A percentile compares a stretch with the other conserved stretches of the same genome.
These are phyloP conservation scores for Cyclotella distinguenda DNA, from an alignment of 108 stramenopile genomes.

Conservation along the genomic window DNA sequence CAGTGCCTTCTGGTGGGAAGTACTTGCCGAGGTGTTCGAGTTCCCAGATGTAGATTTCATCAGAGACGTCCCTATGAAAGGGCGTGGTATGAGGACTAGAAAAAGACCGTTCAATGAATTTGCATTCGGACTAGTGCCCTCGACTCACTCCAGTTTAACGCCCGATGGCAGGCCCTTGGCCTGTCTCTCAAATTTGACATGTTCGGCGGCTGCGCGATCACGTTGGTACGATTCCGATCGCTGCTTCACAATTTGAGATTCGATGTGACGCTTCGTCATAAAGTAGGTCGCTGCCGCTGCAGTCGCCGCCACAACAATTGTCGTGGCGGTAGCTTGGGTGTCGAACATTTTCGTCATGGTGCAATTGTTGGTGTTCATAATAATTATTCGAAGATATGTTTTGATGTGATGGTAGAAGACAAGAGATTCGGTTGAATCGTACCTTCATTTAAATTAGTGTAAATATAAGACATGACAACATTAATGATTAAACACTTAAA, in stretches of 20 bases:
- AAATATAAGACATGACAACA: too few relatives aligned
- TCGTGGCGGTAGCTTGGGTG: constrained; percentile 18
- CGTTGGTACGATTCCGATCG: constrained; percentile 31
- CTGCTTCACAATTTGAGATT: constrained; percentile 16
- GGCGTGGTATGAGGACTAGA: not conserved
- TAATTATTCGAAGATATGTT: too few relatives aligned
- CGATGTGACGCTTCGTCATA: constrained; percentile 33
- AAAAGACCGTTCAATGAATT: not conserved
- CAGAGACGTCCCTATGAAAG: not conserved
- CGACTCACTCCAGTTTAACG: constrained; percentile 43
- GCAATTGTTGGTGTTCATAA: too few relatives aligned
- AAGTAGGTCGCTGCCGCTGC: constrained; percentile 39
- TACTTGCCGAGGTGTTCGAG: constrained; percentile 71
- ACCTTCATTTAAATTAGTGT: too few relatives aligned
- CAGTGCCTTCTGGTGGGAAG: constrained; percentile 51
- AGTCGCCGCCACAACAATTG: constrained; percentile 10
- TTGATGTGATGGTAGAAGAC: too few relatives aligned
- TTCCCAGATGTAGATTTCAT: constrained; percentile 75
- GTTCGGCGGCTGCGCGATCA: constrained; percentile 29
- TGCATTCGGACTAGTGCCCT: not conserved
- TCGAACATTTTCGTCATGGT: constrained; percentile 6
- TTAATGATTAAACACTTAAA: too few relatives aligned
- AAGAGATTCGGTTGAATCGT: too few relatives aligned
- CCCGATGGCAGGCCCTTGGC: constrained; percentile 46
- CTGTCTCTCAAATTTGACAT: constrained; percentile 2